Percentiles rank a stretch among this genome's conserved stretches.
phyloP scores from a whole-genome alignment of 2,329 filamentous ascomycete species.

The Colletotrichum graminicola region DNA sequence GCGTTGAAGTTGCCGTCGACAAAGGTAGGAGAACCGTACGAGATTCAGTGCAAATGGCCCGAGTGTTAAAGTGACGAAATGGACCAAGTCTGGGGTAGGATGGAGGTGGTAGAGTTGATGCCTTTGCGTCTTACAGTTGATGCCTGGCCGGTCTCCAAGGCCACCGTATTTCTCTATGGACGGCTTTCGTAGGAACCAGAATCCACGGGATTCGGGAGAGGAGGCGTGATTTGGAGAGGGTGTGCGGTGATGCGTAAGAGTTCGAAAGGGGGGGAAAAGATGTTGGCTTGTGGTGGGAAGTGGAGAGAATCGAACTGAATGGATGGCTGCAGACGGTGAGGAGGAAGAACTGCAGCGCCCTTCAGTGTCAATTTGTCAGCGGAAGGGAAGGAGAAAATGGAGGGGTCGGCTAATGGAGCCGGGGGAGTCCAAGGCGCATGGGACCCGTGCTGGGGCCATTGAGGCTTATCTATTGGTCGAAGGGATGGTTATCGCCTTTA shows the following conservation, averaged over 20 bases:
- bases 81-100: slow-evolving; percentile 32
- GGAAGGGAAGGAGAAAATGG: slow-evolving; percentile 26
- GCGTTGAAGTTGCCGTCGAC: slow-evolving; percentile 12
- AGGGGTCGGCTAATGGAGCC: slow-evolving; percentile 34
- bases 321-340: slow-evolving; percentile 37
- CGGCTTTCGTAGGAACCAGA: slow-evolving; percentile 23
- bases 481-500: slow-evolving; percentile 6
- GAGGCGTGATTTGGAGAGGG: slow-evolving; percentile 33
- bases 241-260: slow-evolving; percentile 24
- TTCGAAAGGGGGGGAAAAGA: slow-evolving; percentile 6
- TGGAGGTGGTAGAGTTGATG: slow-evolving; percentile 42
- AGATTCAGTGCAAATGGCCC: slow-evolving; percentile 4
- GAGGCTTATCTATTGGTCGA: slow-evolving; percentile 35
- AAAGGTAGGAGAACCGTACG: slow-evolving; percentile 9
- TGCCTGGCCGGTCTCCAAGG: slow-evolving; percentile 47
- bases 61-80: slow-evolving; percentile 32
- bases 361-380: slow-evolving; percentile 42
- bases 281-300: slow-evolving; percentile 33
- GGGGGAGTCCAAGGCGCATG: slow-evolving; percentile 7
- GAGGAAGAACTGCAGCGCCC: slow-evolving; percentile 42
- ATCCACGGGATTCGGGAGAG: slow-evolving; percentile 29
- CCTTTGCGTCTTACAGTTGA: slow-evolving; percentile 47
- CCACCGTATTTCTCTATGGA: slow-evolving; percentile 17
- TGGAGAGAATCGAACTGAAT: slow-evolving; percentile 40
- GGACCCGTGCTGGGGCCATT: neutral